Evolutionary conservation across 345 rosid genomes (phyloP).

Genomic region (Geranium brycei): DNA sequence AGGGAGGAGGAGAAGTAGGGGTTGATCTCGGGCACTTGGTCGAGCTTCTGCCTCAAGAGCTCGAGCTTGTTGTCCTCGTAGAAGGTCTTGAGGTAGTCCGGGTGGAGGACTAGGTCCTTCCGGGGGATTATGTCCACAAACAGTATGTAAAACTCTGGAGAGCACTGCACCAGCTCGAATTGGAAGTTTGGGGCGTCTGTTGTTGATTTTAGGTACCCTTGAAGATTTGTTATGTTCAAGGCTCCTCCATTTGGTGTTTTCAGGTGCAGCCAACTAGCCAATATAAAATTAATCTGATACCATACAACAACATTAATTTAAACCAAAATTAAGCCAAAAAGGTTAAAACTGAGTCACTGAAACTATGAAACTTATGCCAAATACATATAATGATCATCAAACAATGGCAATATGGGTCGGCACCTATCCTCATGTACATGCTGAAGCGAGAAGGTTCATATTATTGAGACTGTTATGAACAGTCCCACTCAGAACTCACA

Average conservation of each 20-base stretch:
- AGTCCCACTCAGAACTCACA: too few relatives aligned
- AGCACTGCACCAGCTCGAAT: constrained; percentile 16
- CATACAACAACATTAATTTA: not conserved
- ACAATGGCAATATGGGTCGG: too few relatives aligned
- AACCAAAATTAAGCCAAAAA: too few relatives aligned
- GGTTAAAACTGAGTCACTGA: too few relatives aligned
- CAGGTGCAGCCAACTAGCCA: constrained; percentile 15
- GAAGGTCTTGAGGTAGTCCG: constrained; percentile 13
- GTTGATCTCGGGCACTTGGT: constrained; percentile 12
- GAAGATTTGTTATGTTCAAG: constrained; percentile 13
- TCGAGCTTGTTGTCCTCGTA: constrained; percentile 12
- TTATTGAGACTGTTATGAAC: too few relatives aligned
- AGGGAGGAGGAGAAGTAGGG: constrained; percentile 18
- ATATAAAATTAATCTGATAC: constrained; percentile 14
- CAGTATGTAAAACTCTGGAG: constrained; percentile 9
- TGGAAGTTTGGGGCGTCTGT: constrained; percentile 14
- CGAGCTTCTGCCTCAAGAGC: constrained; percentile 4
- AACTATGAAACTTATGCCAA: too few relatives aligned
- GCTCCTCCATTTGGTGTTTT: constrained; percentile 8
- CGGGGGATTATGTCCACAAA: constrained; percentile 13
- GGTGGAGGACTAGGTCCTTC: constrained; percentile 15
- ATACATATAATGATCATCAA: not conserved
- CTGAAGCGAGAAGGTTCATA: too few relatives aligned
- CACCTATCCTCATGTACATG: not conserved
- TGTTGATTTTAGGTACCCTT: constrained; percentile 15